phyloP scores from a whole-genome alignment of 495 filamentous ascomycete species.

The Aspergillus asperescens region DNA sequence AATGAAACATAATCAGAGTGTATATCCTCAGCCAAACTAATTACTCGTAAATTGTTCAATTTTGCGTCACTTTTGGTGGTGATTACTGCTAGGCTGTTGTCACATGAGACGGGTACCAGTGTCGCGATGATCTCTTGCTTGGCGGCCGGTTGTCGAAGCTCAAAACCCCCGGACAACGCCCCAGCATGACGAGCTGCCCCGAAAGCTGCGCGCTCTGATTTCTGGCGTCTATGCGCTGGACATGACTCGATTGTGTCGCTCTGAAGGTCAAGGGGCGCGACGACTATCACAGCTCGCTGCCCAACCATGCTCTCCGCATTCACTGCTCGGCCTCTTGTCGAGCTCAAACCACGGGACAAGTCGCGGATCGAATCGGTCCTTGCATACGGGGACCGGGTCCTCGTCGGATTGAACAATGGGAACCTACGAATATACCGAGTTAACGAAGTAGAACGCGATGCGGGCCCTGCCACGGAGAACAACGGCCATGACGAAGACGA shows the following conservation, averaged over 20 bases:
- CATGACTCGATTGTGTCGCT: conserved; percentile 12
- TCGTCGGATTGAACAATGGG: conserved; percentile 87
- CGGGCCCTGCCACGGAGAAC: conserved; percentile 7
- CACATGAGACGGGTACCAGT: conserved; percentile 18
- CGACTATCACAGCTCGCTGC: conserved; percentile 15
- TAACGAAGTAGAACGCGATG: conserved; percentile 51
- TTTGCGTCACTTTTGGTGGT: background rate
- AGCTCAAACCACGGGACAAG: conserved; percentile 91
- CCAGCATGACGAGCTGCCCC: conserved; percentile 9
- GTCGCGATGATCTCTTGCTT: conserved; percentile 6
- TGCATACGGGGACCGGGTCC: conserved; percentile 84
- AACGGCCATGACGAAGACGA: conserved; percentile 4
- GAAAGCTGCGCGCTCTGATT: conserved; percentile 4
- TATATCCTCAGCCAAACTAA: no score
- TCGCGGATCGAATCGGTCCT: conserved; percentile 92
- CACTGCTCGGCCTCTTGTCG: conserved; percentile 89
- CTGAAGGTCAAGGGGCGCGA: conserved; percentile 19
- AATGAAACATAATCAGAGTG: background rate
- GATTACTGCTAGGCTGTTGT: background rate
- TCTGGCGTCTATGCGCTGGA: conserved; percentile 11
- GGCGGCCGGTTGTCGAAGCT: conserved; percentile 6
- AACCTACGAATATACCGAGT: conserved; percentile 86
- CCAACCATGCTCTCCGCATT: conserved; percentile 91
- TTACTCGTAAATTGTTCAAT: background rate
- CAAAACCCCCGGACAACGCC: background rate